Conservation (phyloP, 345 rosid species). For the Noccaea bulbosa region DNA sequence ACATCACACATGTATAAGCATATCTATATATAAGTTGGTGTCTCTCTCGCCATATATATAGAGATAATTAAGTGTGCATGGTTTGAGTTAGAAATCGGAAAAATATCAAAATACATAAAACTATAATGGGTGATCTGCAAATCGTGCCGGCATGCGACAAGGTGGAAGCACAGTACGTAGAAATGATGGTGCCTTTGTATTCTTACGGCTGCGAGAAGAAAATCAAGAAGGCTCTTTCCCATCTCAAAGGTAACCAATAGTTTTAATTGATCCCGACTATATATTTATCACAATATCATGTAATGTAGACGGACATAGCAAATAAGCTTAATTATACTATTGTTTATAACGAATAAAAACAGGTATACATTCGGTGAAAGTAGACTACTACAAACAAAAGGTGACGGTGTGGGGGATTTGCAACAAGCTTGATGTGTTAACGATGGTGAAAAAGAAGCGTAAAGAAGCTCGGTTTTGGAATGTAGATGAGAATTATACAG, state of each 20-base stretch:
- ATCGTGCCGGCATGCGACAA: conserved; percentile 61
- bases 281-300: too few species aligned
- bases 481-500: conserved; percentile 46
- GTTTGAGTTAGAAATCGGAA: conserved; percentile 16
- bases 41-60: neutral
- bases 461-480: conserved; percentile 84
- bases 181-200: conserved; percentile 93
- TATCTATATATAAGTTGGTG: neutral
- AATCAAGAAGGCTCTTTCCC: conserved; percentile 70
- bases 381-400: conserved; percentile 70
- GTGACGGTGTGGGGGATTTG: conserved; percentile 94
- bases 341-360: conserved; percentile 19
- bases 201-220: conserved; percentile 85
- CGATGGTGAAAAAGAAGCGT: conserved; percentile 66
- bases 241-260: conserved; percentile 69
- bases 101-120: neutral
- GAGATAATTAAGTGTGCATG: conserved; percentile 18
- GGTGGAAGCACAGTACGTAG: conserved; percentile 91
- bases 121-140: conserved; percentile 67
- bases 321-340: neutral
- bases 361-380: conserved; percentile 83
- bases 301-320: neutral
- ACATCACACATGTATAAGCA: neutral
- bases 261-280: too few species aligned
- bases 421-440: conserved; percentile 70